Conservation (phyloP, 148 eudicot genomes). For the Polygonum maritimum region DNA sequence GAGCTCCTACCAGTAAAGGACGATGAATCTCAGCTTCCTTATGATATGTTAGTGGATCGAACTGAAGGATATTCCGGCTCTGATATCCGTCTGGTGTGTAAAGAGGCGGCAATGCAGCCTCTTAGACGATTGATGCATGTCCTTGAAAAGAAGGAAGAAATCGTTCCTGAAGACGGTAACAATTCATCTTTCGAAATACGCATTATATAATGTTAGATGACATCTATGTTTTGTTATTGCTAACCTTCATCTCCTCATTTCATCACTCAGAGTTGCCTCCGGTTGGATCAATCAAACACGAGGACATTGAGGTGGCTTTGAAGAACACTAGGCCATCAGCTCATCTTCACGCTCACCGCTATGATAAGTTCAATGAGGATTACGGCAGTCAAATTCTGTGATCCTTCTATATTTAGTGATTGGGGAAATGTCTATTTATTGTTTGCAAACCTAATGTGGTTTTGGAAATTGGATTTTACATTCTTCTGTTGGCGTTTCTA, state of each 20-base stretch:
- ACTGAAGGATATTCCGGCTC: slow-evolving; percentile 94
- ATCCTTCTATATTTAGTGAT: not conserved
- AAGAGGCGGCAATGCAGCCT: slow-evolving; percentile 99
- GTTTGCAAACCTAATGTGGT: not conserved
- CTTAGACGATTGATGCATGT: slow-evolving; percentile 67
- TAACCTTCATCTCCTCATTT: not conserved
- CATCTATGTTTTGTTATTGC: not conserved
- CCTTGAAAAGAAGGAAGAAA: slow-evolving; percentile 62
- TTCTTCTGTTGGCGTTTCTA: not conserved
- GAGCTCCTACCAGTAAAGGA: slow-evolving; percentile 58
- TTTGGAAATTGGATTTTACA: not conserved
- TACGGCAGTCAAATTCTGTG: slow-evolving; percentile 79
- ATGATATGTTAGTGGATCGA: slow-evolving; percentile 63
- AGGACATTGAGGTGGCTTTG: slow-evolving; percentile 71
- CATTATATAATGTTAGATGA: not conserved
- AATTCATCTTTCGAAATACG: not conserved
- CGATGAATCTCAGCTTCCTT: slow-evolving; percentile 51
- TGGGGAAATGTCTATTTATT: not conserved
- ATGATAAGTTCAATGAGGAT: slow-evolving; percentile 77
- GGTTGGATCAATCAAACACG: slow-evolving; percentile 65
- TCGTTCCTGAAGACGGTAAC: slow-evolving; percentile 76
- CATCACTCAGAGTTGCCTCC: slow-evolving; percentile 67
- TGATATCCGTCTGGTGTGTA: slow-evolving; percentile 84
- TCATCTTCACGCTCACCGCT: slow-evolving; percentile 82
- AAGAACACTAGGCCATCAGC: slow-evolving; percentile 95